A percentile compares a stretch with the other conserved stretches of the same genome.
These are phyloP conservation scores for Fusarium hostae DNA, from an alignment of 2,329 filamentous ascomycete genomes.

Conservation along the genomic window DNA sequence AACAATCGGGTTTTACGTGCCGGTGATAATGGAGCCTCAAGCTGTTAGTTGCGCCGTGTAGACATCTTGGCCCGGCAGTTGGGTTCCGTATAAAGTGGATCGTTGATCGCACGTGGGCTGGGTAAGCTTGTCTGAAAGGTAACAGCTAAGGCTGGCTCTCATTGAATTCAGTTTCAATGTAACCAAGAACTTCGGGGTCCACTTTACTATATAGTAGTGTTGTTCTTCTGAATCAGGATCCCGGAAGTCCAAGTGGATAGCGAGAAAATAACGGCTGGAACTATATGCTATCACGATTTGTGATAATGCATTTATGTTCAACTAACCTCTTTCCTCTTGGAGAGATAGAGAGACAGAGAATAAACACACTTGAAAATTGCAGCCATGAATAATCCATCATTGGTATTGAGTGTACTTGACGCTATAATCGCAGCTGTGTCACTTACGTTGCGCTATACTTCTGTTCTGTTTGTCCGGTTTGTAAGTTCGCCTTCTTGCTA, in stretches of 20 bases:
- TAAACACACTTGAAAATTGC: accelerated
- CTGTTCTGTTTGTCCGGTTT: not conserved
- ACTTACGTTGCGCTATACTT: not conserved
- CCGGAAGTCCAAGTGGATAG: not conserved
- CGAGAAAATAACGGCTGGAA: not conserved
- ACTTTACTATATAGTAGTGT: accelerated
- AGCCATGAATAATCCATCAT: not conserved
- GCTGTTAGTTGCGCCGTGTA: not conserved
- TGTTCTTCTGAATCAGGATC: not conserved
- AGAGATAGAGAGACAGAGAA: accelerated
- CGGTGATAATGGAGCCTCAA: not conserved
- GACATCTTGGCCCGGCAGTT: not conserved
- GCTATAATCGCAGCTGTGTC: not conserved
- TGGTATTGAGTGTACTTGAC: accelerated
- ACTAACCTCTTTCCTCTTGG: accelerated
- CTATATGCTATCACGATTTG: not conserved
- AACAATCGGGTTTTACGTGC: not conserved
- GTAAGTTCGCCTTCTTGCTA: not conserved
- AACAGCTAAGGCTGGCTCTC: accelerated
- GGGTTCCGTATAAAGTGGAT: not conserved
- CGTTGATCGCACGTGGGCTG: not conserved
- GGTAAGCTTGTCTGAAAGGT: not conserved
- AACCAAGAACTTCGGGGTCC: not conserved
- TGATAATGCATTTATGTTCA: not conserved
- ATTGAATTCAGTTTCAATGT: accelerated